phyloP scores from a whole-genome alignment of 176 grass and related monocot genomes.

The Eragrostis nindensis region DNA sequence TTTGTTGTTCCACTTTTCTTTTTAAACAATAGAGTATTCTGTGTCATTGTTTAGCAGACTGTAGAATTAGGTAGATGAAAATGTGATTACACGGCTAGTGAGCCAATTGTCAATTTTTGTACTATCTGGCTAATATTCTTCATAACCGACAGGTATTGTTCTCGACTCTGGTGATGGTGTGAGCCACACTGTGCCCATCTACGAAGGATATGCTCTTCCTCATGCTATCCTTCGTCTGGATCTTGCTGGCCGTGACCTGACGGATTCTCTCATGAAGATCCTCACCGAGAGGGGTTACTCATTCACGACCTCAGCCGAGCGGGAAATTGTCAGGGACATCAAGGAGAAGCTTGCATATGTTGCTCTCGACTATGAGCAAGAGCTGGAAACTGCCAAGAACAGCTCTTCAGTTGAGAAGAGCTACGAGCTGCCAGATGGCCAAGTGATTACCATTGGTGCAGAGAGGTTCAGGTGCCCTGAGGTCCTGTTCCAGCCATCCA shows the following conservation, averaged over 20 bases:
- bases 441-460: conserved; percentile 44
- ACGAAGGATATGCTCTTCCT: conserved; percentile 25
- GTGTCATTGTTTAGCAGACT: not conserved
- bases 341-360: conserved; percentile 54
- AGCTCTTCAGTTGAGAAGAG: conserved; percentile 43
- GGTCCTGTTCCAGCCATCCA: conserved; percentile 52
- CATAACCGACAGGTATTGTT: not conserved
- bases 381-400: conserved; percentile 42
- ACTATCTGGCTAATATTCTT: not conserved
- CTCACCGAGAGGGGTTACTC: conserved; percentile 47
- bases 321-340: conserved; percentile 51
- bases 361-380: conserved; percentile 44
- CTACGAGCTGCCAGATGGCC: conserved; percentile 48
- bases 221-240: conserved; percentile 45
- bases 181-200: not conserved
- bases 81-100: not conserved
- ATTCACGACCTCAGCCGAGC: conserved; percentile 34
- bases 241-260: conserved; percentile 46
- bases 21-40: not conserved
- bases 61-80: not conserved
- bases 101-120: not conserved
- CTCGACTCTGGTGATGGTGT: too few species aligned
- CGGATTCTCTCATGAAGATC: conserved; percentile 36
- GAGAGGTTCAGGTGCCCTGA: conserved; percentile 54
- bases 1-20: not conserved